A percentile compares a stretch with the other conserved stretches of the same genome.
phyloP scores from a whole-genome alignment of 306 rosid genomes.

The Prunus persica region Prunus_persica_NCBIv2 NC_034012.1:7543001-7543500 shows the following conservation, averaged over 20 bases:
- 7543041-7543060: neutral
- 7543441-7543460: conserved; percentile 52
- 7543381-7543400: neutral
- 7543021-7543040: neutral
- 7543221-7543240: neutral
- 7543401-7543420: neutral
- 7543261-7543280: no score
- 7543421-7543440: conserved; percentile 65
- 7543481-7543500: conserved; percentile 45
- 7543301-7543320: neutral
- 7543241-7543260: neutral
- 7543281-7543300: neutral
- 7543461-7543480: conserved; percentile 55
- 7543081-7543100: neutral
- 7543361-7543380: neutral
- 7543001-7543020: neutral
- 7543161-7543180: neutral
- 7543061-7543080: neutral
- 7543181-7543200: neutral
- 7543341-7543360: neutral
- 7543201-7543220: neutral
- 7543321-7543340: neutral
- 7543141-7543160: neutral
- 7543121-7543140: neutral
- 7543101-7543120: neutral